Evolutionary conservation across 441 rosid genomes (phyloP).

Genomic region (Pelargonium citronellum): DNA sequence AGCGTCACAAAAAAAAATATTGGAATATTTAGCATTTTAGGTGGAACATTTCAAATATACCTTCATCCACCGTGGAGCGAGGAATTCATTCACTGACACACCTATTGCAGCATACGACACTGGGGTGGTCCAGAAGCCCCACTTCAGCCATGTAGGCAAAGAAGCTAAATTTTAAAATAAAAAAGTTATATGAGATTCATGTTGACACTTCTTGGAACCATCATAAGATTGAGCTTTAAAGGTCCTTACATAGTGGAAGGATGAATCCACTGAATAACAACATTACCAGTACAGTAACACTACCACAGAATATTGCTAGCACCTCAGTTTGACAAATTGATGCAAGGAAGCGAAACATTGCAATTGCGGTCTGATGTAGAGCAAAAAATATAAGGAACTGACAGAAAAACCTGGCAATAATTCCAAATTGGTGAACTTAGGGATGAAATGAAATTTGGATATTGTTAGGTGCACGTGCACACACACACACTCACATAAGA

Average conservation of each 20-base stretch:
- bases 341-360: slow-evolving; percentile 52
- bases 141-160: slow-evolving; percentile 55
- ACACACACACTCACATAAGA: not conserved
- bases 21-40: too few relatives aligned
- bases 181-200: too few relatives aligned
- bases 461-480: too few relatives aligned
- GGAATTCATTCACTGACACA: slow-evolving; percentile 54
- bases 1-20: not conserved
- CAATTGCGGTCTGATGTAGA: slow-evolving; percentile 45
- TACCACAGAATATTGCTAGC: slow-evolving; percentile 31
- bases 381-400: slow-evolving; percentile 45
- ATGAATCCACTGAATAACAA: slow-evolving; percentile 50
- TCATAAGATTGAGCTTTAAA: too few relatives aligned
- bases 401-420: slow-evolving; percentile 32
- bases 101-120: slow-evolving; percentile 67
- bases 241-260: slow-evolving; percentile 36
- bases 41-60: slow-evolving; percentile 19
- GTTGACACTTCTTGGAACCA: too few relatives aligned
- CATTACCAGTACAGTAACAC: slow-evolving; percentile 16
- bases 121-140: slow-evolving; percentile 74
- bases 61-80: slow-evolving; percentile 58
- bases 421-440: too few relatives aligned
- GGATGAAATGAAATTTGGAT: too few relatives aligned
- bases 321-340: slow-evolving; percentile 38
- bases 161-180: slow-evolving; percentile 31